These are phyloP conservation scores for Fagopyrum tataricum DNA, from an alignment of 148 eudicot species.

Conservation along the genomic window DNA sequence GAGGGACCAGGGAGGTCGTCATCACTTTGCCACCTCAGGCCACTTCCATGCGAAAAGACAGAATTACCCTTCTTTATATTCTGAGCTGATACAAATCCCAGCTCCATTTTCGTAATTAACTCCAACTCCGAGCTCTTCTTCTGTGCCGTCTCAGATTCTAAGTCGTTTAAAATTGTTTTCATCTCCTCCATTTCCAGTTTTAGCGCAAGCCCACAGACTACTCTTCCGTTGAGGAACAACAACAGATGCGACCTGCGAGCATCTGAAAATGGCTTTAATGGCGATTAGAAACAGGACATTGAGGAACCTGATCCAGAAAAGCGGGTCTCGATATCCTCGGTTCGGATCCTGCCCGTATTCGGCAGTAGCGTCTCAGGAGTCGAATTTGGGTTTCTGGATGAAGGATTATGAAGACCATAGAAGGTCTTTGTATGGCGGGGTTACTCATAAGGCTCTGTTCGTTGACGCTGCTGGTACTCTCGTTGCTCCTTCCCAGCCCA, in stretches of 20 bases:
- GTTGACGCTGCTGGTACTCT: slow-evolving; percentile 98
- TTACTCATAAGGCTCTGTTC: slow-evolving; percentile 77
- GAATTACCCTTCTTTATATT: too few species aligned
- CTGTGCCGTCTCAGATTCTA: too few species aligned
- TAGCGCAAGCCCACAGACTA: too few species aligned
- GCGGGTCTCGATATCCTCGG: neutral
- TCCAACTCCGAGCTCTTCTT: too few species aligned
- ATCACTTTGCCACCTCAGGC: too few species aligned
- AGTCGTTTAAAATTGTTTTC: too few species aligned
- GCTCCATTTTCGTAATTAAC: too few species aligned
- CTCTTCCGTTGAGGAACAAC: neutral
- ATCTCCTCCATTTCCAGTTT: too few species aligned
- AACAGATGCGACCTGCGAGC: neutral
- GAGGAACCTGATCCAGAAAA: slow-evolving; percentile 17
- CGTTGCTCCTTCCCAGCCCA: slow-evolving; percentile 83
- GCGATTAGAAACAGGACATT: slow-evolving; percentile 22
- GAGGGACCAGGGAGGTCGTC: too few species aligned
- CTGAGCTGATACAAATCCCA: too few species aligned
- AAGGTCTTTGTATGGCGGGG: slow-evolving; percentile 60
- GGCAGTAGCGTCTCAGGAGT: slow-evolving; percentile 25
- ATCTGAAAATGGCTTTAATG: slow-evolving; percentile 15
- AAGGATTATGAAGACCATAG: slow-evolving; percentile 79
- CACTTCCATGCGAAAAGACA: too few species aligned
- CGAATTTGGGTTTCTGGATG: slow-evolving; percentile 24
- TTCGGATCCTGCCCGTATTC: slow-evolving; percentile 26